Percentiles rank a stretch among this genome's conserved stretches.
phyloP scores from a whole-genome alignment of 805 yeast genomes.

The Alloascoidea africana region DNA sequence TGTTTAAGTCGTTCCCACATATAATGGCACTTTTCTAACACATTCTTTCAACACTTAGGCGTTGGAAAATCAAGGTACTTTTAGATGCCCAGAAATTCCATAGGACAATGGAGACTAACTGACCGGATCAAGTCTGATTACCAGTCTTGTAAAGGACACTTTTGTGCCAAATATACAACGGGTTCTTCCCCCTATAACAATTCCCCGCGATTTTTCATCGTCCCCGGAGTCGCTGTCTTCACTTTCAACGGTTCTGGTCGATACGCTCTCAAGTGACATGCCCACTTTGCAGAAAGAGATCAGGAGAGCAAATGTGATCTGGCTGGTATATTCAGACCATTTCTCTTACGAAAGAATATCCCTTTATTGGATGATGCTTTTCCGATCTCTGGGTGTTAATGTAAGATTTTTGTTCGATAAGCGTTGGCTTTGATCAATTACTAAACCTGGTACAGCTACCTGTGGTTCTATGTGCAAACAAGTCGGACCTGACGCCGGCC shows the following conservation, averaged over 20 bases:
- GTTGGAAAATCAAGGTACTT: conserved; percentile 56
- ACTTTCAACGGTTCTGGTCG: conserved; percentile 49
- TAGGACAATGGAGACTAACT: neutral
- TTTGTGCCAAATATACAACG: conserved; percentile 66
- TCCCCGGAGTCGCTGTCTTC: conserved; percentile 39
- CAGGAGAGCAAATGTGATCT: conserved; percentile 75
- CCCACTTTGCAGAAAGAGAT: conserved; percentile 51
- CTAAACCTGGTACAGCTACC: conserved; percentile 30
- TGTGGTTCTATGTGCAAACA: conserved; percentile 80
- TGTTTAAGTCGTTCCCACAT: conserved; percentile 7
- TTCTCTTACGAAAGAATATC: conserved; percentile 89
- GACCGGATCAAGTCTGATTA: conserved; percentile 36
- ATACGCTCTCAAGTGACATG: conserved; percentile 57
- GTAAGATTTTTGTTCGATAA: conserved; percentile 5
- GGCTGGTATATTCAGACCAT: conserved; percentile 91
- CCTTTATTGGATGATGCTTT: conserved; percentile 87
- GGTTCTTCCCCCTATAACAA: conserved; percentile 69
- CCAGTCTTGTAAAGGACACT: conserved; percentile 68
- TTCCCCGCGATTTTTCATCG: conserved; percentile 57
- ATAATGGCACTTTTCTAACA: neutral
- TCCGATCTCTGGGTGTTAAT: conserved; percentile 87
- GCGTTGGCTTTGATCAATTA: too few relatives aligned
- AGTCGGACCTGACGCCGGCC: conserved; percentile 34
- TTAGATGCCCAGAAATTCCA: neutral
- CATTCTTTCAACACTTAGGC: conserved; percentile 10